Base-by-base conservation (phyloP, 768 basidiomycete species). In the Serendipita sp. region DNA sequence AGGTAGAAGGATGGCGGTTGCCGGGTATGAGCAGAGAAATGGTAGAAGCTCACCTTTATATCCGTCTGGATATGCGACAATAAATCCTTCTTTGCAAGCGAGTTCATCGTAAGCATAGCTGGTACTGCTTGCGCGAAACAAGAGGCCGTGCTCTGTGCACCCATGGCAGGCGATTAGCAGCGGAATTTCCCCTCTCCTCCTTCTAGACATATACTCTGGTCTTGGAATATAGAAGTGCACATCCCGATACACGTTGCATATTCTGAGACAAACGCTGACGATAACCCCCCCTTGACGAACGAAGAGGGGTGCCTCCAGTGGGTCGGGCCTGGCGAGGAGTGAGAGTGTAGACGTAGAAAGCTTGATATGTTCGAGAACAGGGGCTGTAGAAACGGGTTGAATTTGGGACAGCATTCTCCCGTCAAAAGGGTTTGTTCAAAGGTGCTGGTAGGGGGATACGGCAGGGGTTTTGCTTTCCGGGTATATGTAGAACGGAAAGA, bases 1-100 rank as follows among this genome's bases (percentile, higher is more conserved):
- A 60, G 16, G 10, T 8, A 30, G 30, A 23, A 23, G 23, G 8
- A 4, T 28, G 34, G 10, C 11, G 16, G 30, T 28, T 28, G 56
- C 16, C 34, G 36, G 56, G 10, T 34, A 11, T 35, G 4, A 30
- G 41, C 13, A 41, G 11, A 60, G 10, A 38, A 36, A 35, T 23
- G n/a, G 18, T 8, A 51, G n/a, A 35, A 30, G 35, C 36, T 23
- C 34, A 36, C 56, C 56, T 38, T 36, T 60, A 36, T 60, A 60
- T 28, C 56, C 56, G 56, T 60, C 56, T 34, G 56, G 56, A 38
- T 60, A 60, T 10, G 56, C 56, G 28, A 60, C 56, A 38, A 60
- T 60, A 60, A 32, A 60, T 10, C 56, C 56, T 10, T 60, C 30
- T 60, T 60, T 35, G 56, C 28, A 38, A 4, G 56, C 56, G 4